These are phyloP conservation scores for Dryas alaskensis DNA, from an alignment of 306 rosid species.

Conservation along the genomic window DNA sequence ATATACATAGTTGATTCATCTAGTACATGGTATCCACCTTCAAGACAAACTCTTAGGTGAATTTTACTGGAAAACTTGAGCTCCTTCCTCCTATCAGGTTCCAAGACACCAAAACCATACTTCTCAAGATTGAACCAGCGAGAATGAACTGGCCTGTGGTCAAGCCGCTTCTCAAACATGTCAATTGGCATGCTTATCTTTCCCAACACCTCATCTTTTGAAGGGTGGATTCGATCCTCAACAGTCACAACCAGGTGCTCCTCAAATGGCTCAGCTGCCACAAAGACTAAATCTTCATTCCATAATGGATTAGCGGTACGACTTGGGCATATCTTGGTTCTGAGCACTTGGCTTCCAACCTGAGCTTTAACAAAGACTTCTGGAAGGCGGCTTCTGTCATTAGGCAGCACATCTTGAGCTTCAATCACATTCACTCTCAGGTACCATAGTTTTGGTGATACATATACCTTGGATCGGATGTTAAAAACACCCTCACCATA, in stretches of 20 bases:
- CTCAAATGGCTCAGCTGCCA: conserved; percentile 94
- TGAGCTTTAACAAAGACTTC: conserved; percentile 80
- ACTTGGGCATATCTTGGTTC: conserved; percentile 60
- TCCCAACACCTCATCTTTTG: conserved; percentile 79
- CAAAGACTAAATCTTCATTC: conserved; percentile 90
- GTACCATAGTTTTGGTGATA: conserved; percentile 95
- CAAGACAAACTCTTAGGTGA: conserved; percentile 88
- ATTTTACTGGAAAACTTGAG: conserved; percentile 75
- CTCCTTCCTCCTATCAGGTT: conserved; percentile 85
- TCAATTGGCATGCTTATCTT: conserved; percentile 64
- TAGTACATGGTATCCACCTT: conserved; percentile 95
- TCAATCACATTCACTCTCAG: conserved; percentile 75
- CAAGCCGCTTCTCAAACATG: conserved; percentile 67
- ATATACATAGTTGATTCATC: conserved; percentile 88
- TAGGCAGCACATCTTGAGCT: conserved; percentile 86
- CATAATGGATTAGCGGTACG: conserved; percentile 65
- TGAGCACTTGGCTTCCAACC: conserved; percentile 73
- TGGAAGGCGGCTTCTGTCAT: conserved; percentile 64
- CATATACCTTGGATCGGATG: conserved; percentile 84
- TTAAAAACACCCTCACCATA: conserved; percentile 80
- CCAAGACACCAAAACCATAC: conserved; percentile 72
- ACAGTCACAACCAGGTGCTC: conserved; percentile 62
- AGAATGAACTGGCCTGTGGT: conserved; percentile 79
- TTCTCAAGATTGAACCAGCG: conserved; percentile 93
- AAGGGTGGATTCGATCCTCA: conserved; percentile 72